These are phyloP conservation scores for Gossypium davidsonii DNA, from an alignment of 441 rosid species.

Conservation along the genomic window DNA sequence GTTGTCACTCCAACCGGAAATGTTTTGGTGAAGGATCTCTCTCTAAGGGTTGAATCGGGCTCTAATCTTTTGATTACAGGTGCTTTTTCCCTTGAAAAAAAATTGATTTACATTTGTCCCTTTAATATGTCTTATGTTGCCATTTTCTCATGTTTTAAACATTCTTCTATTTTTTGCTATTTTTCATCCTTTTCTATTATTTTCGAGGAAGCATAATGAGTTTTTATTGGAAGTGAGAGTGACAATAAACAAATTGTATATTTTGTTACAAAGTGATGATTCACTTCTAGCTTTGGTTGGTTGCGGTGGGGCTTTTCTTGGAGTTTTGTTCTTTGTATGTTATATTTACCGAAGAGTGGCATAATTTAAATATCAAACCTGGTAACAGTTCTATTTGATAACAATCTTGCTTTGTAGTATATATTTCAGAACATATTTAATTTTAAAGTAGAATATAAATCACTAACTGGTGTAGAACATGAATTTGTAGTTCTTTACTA, in stretches of 20 bases:
- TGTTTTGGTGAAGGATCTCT: constrained; percentile 89
- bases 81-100: constrained; percentile 24
- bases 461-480: background rate
- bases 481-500: background rate
- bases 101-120: background rate
- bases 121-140: background rate
- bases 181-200: background rate
- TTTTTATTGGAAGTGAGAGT: constrained; percentile 6
- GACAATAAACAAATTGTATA: background rate
- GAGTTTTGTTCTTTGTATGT: background rate
- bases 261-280: background rate
- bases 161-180: constrained; percentile 13
- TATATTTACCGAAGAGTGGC: background rate
- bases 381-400: background rate
- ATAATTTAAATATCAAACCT: background rate
- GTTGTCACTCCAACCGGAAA: constrained; percentile 97
- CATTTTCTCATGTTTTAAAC: background rate
- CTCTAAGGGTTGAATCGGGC: constrained; percentile 82
- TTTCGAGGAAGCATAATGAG: constrained; percentile 2
- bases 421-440: background rate
- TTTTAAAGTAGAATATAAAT: background rate
- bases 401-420: background rate
- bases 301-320: background rate
- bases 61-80: constrained; percentile 98
- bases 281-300: background rate